Evolutionary conservation across 2,329 filamentous ascomycete genomes (phyloP).

Genomic region (Chaetothyriales sp.): DNA sequence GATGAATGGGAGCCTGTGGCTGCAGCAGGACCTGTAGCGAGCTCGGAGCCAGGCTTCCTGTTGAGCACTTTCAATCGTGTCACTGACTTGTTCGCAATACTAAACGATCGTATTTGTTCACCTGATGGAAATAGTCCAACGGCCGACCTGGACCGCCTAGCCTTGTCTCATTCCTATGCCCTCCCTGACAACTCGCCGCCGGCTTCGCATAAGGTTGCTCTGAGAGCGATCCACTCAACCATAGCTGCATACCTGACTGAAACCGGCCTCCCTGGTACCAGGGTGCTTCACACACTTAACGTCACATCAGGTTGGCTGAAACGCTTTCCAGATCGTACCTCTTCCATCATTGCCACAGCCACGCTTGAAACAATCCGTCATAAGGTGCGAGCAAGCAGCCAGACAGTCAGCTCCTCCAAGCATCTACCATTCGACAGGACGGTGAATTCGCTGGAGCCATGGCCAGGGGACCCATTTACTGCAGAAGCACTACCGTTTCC

Average conservation of each 20-base stretch:
- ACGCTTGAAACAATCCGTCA: not conserved
- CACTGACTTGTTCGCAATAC: slow-evolving; percentile 22
- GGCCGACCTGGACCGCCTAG: not conserved
- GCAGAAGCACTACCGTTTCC: not conserved
- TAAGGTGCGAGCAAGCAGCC: not conserved
- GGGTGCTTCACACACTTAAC: not conserved
- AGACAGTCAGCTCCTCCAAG: not conserved
- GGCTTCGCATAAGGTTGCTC: not conserved
- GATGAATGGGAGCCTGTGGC: slow-evolving; percentile 65
- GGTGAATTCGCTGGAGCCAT: not conserved
- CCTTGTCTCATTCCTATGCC: not conserved
- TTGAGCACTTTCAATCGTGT: slow-evolving; percentile 41
- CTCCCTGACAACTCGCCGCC: not conserved
- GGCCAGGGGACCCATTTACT: not conserved
- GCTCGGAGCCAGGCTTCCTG: slow-evolving; percentile 28
- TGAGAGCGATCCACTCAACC: not conserved
- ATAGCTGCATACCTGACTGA: not conserved
- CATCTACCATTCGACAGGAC: not conserved
- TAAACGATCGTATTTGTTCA: slow-evolving; percentile 4
- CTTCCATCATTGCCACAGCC: not conserved
- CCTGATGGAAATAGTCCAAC: not conserved
- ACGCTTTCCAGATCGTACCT: not conserved
- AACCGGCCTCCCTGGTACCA: too few species aligned
- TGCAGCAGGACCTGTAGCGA: slow-evolving; percentile 24
- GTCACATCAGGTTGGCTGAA: not conserved